Evolutionary conservation across 805 yeast genomes (phyloP), one percentile per base, ranked within the genome.

Genomic region (Wickerhamomyces subpelliculosus): DNA sequence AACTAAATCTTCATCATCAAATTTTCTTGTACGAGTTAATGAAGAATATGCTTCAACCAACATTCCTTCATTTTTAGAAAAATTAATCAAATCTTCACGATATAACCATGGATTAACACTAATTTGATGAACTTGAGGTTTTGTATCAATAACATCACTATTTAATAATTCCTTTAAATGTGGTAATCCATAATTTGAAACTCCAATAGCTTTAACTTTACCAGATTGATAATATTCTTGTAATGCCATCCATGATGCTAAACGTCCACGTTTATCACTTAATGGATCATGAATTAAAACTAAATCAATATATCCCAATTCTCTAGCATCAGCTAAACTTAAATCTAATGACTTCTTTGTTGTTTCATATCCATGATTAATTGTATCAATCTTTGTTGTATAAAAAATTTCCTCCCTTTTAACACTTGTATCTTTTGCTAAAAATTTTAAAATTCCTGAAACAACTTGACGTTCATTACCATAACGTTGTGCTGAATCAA

Each of bases 81-180:
- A 82, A 37, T 77, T 72, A 18, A 82, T 75, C 40, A 86, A 65
- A 37, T 79, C 78, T 38, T 68, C 62, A 49, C 83, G 67, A 62
- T 80, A 84, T 51, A 81, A 66, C 89, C 93, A 84, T 10, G 95
- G 95, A 42, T 85, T 84, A 36, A 85, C 70, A 58, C 86, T 95
- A 49, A 85, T 72, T 58, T 85, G 94, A 55, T 85, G 79, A 33
- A 82, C 78, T 2, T 77, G 84, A 0, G 95, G 87, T 44, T 68
- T 67, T 44, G 72, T 53, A 42, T 59, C 70, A 44, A 75, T 52
- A 2, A 66, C 75, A 3, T 70, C 69, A 81, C 84, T 77, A 3
- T 54, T 47, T 30, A 80, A 62, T 33, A 84, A 60, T 54, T 81
- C 82, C 41, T 78, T 70, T 18, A 84, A 57, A 53, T 79, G 86